Base-by-base conservation (phyloP, 1,139 yeast genomes). In the Sugiyamaella grinbergsii region DNA sequence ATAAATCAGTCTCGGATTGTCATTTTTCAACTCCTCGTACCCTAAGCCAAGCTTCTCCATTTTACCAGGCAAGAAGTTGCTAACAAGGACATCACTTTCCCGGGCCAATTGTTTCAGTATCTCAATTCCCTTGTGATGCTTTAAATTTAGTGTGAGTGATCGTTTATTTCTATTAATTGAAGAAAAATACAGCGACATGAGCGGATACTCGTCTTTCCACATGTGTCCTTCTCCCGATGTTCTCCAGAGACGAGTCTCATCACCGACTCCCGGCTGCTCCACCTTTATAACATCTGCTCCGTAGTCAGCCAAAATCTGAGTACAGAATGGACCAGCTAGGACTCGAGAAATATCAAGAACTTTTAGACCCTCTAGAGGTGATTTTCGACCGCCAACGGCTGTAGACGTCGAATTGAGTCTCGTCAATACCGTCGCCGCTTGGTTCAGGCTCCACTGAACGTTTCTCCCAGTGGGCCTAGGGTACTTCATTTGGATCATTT, bases 171-270 rank as follows among this genome's bases (percentile, higher is more conserved):
- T 62, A 53, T 70, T 70, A 39, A 66, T 71, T 5, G 65, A 56
- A 31, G 71, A 58, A 47, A 62, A 71, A 57, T 71, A 71, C 2
- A 74, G 72, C 37, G 70, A 62, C 54, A 71, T 73, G 22, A 69
- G 68, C 2, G 58, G 55, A 5, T 53, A 48, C 16, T 56, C 49
- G 37, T 24, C 49, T 46, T 48, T 57, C 32, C 58, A 54, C 13
- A 38, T 41, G 7, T 43, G 24, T 2, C 43, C 52, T n/a, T 71
- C 71, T 48, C 68, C 69, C 1, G 73, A 72, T 1, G 74, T 73
- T 20, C 75, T 73, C 75, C 74, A 71, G 13, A 69, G 65, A 28
- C 75, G 59, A 4, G 75, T 71, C 45, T 71, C 75, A 56, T 71
- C 75, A 7, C 75, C 75, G 7, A 71, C 59, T n/a, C 54, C 55